Percentiles rank a stretch among this genome's conserved stretches.
Conservation (phyloP, 2,329 filamentous ascomycete species). For the Fusarium anthophilum region DNA sequence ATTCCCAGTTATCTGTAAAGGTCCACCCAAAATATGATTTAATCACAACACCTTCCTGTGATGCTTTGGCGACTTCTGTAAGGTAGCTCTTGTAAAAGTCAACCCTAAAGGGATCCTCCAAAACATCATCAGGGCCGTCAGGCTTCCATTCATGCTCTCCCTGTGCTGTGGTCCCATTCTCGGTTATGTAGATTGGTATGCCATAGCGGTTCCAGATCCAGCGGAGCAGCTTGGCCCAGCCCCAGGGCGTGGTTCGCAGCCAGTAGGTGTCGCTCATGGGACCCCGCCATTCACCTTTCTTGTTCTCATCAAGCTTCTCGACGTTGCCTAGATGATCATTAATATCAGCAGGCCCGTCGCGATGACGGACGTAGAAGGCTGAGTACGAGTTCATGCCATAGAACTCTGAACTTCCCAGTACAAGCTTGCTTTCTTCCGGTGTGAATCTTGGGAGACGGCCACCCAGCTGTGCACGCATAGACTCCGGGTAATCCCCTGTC, state of each 20-base stretch:
- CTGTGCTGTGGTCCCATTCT: constrained; percentile 54
- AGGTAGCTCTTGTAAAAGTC: constrained; percentile 52
- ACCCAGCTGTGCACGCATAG: constrained; percentile 52
- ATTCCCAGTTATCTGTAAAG: constrained; percentile 56
- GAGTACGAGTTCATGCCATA: constrained; percentile 58
- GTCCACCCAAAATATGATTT: constrained; percentile 55
- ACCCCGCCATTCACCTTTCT: constrained; percentile 46
- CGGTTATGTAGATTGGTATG: constrained; percentile 54
- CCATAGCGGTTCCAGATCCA: constrained; percentile 54
- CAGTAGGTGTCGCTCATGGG: constrained; percentile 51
- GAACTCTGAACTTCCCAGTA: constrained; percentile 50
- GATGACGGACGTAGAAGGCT: constrained; percentile 50
- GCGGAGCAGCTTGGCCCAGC: constrained; percentile 49
- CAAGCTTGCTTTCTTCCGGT: constrained; percentile 50
- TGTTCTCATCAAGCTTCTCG: constrained; percentile 48
- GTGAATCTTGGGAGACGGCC: constrained; percentile 51
- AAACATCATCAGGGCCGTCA: constrained; percentile 42
- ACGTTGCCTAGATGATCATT: constrained; percentile 54
- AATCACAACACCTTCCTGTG: constrained; percentile 50
- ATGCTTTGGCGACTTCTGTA: constrained; percentile 50
- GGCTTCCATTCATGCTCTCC: constrained; percentile 50
- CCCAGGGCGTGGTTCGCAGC: constrained; percentile 51
- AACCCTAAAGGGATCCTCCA: constrained; percentile 51
- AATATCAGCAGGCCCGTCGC: constrained; percentile 47
- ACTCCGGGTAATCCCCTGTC: constrained; percentile 51